phyloP scores from a whole-genome alignment of 2,329 filamentous ascomycete species.

The Blumeria hordei region DNA sequence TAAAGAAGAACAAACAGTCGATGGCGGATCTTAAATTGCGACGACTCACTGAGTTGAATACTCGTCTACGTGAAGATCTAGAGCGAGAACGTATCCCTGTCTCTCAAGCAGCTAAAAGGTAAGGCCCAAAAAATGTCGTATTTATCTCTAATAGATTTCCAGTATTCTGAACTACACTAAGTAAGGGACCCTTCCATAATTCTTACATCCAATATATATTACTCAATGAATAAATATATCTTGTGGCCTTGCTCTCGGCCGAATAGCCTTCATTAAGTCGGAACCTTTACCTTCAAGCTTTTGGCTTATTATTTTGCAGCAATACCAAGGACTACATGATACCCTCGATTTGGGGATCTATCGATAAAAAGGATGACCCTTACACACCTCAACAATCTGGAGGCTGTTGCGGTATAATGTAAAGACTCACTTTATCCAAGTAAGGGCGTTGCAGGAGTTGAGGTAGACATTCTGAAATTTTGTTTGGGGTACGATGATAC shows the following conservation, averaged over 20 bases:
- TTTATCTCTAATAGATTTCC: not conserved
- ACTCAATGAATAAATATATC: not conserved
- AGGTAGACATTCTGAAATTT: too few relatives aligned
- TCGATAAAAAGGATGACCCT: conserved; percentile 91
- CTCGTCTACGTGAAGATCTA: conserved; percentile 81
- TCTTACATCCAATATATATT: not conserved
- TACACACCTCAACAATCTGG: conserved; percentile 59
- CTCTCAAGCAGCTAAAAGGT: conserved; percentile 78
- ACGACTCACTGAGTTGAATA: conserved; percentile 89
- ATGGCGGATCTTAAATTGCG: conserved; percentile 97
- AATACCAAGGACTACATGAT: conserved; percentile 98
- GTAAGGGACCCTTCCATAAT: not conserved
- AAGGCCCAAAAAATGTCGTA: conserved; percentile 25
- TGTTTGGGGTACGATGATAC: too few relatives aligned
- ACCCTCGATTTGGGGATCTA: conserved; percentile 75
- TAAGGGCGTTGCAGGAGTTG: too few relatives aligned
- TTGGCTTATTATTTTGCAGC: not conserved
- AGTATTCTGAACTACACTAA: conserved; percentile 1
- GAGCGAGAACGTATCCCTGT: conserved; percentile 90
- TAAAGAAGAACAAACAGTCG: conserved; percentile 90
- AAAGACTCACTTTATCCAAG: not conserved
- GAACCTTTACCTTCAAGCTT: not conserved
- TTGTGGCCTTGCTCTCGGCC: not conserved
- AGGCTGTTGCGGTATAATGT: conserved; percentile 56
- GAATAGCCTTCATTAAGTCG: too few relatives aligned